Conservation (phyloP, 2,329 filamentous ascomycete genomes). For the Hypoxylon rubiginosum region DNA sequence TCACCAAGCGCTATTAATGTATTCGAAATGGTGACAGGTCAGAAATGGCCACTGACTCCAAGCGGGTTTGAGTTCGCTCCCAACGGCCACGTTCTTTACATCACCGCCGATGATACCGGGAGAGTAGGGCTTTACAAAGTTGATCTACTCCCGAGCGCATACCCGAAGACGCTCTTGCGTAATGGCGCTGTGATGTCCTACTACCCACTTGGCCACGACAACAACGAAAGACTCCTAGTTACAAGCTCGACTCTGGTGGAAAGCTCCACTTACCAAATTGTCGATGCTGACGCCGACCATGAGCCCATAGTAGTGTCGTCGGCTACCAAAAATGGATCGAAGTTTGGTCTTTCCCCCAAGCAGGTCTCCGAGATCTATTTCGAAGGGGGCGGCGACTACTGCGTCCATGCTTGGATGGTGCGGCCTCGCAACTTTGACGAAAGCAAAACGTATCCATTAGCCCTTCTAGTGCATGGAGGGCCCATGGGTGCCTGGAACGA, state of each 20-base stretch:
- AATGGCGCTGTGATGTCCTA: conserved; percentile 49
- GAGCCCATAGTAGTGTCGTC: conserved; percentile 51
- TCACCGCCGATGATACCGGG: conserved; percentile 53
- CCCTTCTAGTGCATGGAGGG: conserved; percentile 56
- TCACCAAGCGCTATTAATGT: conserved; percentile 50
- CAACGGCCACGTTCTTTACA: conserved; percentile 52
- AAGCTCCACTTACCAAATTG: conserved; percentile 55
- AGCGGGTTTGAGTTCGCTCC: conserved; percentile 54
- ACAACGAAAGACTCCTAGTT: conserved; percentile 53
- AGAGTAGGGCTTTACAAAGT: conserved; percentile 53
- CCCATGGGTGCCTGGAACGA: conserved; percentile 66
- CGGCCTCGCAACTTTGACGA: conserved; percentile 56
- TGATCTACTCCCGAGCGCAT: conserved; percentile 49
- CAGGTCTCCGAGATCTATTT: conserved; percentile 60
- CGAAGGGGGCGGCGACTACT: conserved; percentile 53
- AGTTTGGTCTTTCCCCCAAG: conserved; percentile 52
- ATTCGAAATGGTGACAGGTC: conserved; percentile 46
- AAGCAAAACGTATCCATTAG: conserved; percentile 55
- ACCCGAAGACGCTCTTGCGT: conserved; percentile 45
- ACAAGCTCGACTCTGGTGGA: conserved; percentile 57
- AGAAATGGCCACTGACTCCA: conserved; percentile 50
- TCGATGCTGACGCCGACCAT: conserved; percentile 43
- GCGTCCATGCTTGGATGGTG: conserved; percentile 58
- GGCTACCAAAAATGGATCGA: conserved; percentile 50
- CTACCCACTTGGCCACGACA: conserved; percentile 46